Evolutionary conservation across 2,329 filamentous ascomycete genomes (phyloP).

Genomic region (Aspergillus arachidicola): DNA sequence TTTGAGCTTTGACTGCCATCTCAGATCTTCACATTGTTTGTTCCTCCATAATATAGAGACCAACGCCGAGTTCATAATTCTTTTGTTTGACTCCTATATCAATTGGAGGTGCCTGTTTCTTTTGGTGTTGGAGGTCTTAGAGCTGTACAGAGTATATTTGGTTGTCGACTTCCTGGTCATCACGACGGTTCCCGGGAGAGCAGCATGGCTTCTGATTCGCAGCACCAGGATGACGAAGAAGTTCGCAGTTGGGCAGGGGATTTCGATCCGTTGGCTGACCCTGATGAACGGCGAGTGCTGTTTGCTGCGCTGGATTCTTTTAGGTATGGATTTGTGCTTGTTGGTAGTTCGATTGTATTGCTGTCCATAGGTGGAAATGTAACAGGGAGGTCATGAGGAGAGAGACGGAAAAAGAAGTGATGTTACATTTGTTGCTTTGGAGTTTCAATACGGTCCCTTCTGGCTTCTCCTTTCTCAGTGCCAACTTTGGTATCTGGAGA

Average conservation of each 20-base stretch:
- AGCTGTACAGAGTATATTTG: neutral
- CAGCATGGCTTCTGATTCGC: constrained; percentile 16
- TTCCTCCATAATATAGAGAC: neutral
- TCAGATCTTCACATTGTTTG: neutral
- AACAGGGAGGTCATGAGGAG: neutral
- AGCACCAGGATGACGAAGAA: constrained; percentile 22
- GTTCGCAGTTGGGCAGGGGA: constrained; percentile 59
- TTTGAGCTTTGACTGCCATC: neutral
- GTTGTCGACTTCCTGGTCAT: neutral
- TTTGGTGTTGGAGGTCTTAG: neutral
- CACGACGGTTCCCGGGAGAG: neutral
- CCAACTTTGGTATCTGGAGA: neutral
- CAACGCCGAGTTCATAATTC: neutral
- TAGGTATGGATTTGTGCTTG: constrained; percentile 54
- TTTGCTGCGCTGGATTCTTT: constrained; percentile 87
- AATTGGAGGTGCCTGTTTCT: neutral
- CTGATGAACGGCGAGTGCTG: constrained; percentile 78
- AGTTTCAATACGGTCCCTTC: neutral
- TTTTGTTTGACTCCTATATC: neutral
- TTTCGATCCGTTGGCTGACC: constrained; percentile 69
- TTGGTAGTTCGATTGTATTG: neutral
- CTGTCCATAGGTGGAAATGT: neutral
- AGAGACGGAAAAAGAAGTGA: neutral
- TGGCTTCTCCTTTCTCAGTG: too few species aligned
- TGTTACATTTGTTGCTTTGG: neutral